Evolutionary conservation across 305 asterid species (phyloP), one percentile per base, ranked within the genome.

Genomic region (Rubia peregrina): DNA sequence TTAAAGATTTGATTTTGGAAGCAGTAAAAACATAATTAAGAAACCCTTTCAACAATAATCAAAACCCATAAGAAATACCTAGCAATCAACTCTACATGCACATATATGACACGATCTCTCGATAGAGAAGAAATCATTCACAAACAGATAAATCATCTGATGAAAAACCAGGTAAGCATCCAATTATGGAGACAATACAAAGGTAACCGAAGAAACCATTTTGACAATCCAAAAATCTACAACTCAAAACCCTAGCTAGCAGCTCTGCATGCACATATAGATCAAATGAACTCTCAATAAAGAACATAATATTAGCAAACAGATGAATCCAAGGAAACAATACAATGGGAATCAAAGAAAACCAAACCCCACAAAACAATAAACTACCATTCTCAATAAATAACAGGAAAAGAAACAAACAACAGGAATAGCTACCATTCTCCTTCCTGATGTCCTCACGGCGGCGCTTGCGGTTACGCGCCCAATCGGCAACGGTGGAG

Each of bases 401-500:
- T 30, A 30, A 30, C 33, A 30, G 3, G 33, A 30, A 13, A 12
- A 17, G 55, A 26, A 43, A 13, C 16, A 12, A 61, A 22, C 65
- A 12, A 30, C 36, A 41, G 71, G 75, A 30, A 85, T 68, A 16
- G 71, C 85, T 76, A 92, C 98, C 93, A 59, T 73, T 84, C 3
- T 82, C 89, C 80, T 79, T 90, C 46, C 75, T 85, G 59, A 79
- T 46, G 77, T 88, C 91, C 68, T 86, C 95, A 70, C 96, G 88
- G 19, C 90, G 95, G 22, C 98, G 98, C 76, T 94, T 94, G 49
- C 83, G 87, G 73, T 86, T 85, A 59, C 96, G 87, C 53, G 91
- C 96, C 99, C 98, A 94, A 76, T 89, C 98, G 30, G 95, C 90
- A 44, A 91, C 85, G 78, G 85, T 87, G 41, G 83, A 43, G 61